Conservation (phyloP, 768 basidiomycete genomes). For the Pisolithus tinctorius region DNA sequence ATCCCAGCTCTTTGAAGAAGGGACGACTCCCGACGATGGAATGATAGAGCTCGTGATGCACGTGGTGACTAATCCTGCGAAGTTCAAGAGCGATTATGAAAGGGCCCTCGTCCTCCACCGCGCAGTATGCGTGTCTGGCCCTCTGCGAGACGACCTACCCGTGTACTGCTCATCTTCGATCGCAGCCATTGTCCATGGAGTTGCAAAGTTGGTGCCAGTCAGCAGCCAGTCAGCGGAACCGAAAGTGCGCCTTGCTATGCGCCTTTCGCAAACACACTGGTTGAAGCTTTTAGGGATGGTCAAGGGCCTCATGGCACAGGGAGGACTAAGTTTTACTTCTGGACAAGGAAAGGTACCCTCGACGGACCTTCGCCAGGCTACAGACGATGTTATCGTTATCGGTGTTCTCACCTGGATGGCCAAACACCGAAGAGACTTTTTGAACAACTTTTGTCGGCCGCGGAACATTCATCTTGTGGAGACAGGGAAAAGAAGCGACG, state of each 20-base stretch:
- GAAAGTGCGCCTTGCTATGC: background rate
- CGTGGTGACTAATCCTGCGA: background rate
- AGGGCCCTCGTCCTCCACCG: background rate
- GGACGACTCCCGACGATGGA: background rate
- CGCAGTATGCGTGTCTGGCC: background rate
- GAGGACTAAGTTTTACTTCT: background rate
- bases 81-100: constrained; percentile 1
- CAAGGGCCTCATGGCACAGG: background rate
- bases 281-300: background rate
- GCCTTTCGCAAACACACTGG: background rate
- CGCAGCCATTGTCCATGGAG: background rate
- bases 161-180: constrained; percentile 2
- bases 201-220: background rate
- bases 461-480: background rate
- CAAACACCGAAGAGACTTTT: constrained; percentile 2
- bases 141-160: background rate
- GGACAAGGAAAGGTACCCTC: background rate
- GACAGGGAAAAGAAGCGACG: background rate
- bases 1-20: background rate
- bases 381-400: constrained; percentile 3
- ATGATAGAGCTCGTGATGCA: background rate
- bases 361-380: background rate
- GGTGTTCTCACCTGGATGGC: constrained; percentile 4
- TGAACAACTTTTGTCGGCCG: constrained; percentile 1
- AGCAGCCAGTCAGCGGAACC: background rate